Percentiles rank a stretch among this genome's conserved stretches.
These are phyloP conservation scores for Chlamydomonas sp. DNA, from an alignment of 139 green algal species.

Conservation along the genomic window DNA sequence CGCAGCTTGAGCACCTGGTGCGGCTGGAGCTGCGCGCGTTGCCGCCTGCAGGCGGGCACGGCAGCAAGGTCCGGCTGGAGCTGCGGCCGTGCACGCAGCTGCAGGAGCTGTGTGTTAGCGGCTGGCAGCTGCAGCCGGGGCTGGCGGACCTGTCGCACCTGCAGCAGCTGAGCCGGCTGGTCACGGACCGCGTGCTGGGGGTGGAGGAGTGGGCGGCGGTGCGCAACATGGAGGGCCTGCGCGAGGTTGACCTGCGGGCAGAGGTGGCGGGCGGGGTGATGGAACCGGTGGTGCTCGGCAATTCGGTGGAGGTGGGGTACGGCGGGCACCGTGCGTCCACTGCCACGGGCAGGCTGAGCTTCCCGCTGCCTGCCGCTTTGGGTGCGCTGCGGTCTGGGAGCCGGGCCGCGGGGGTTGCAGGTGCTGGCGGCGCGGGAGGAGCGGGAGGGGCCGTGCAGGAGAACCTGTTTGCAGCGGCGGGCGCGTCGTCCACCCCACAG, in stretches of 20 bases:
- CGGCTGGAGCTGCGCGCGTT: not conserved
- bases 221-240: not conserved
- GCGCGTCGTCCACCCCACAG: too few relatives aligned
- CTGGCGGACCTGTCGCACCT: not conserved
- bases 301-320: not conserved
- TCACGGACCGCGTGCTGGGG: not conserved
- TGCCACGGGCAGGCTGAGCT: not conserved
- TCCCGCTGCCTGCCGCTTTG: conserved; percentile 3
- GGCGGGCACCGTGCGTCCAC: not conserved
- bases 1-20: not conserved
- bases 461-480: not conserved
- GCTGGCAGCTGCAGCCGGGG: not conserved
- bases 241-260: not conserved
- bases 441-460: not conserved
- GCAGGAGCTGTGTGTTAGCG: not conserved
- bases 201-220: not conserved
- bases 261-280: not conserved
- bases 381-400: not conserved
- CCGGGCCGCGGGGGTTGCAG: not conserved
- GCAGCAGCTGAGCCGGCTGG: not conserved
- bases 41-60: not conserved
- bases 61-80: not conserved
- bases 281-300: not conserved
- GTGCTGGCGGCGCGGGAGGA: not conserved
- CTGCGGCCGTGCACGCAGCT: not conserved